phyloP scores from a whole-genome alignment of 768 basidiomycete species.

The Tylopilus sp. region DNA sequence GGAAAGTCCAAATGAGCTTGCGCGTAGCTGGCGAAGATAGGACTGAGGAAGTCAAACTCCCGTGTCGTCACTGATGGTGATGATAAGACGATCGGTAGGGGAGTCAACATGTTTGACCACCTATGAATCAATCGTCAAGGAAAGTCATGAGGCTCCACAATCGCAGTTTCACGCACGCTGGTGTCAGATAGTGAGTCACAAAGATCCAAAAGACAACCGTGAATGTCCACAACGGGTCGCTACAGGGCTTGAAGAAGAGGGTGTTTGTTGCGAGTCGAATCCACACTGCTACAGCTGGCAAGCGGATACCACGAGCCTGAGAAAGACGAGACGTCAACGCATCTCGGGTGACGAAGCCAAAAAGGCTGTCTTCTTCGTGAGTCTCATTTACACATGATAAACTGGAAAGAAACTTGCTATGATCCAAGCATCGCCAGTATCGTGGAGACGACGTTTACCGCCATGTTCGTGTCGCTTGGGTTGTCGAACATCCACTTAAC shows the following conservation, averaged over 20 bases:
- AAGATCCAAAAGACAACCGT: not conserved
- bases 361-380: no score
- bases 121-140: not conserved
- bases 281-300: not conserved
- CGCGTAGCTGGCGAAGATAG: not conserved
- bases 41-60: no score
- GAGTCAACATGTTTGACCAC: not conserved
- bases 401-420: no score
- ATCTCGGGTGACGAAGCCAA: no score
- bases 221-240: not conserved
- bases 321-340: no score
- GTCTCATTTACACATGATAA: no score
- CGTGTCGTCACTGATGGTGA: not conserved
- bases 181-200: not conserved
- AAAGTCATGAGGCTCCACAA: not conserved
- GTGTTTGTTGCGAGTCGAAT: not conserved
- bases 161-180: not conserved
- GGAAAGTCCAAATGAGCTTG: not conserved
- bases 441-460: no score
- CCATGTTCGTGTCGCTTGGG: no score
- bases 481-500: not conserved
- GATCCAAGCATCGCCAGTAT: no score
- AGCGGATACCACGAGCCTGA: no score
- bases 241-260: not conserved
- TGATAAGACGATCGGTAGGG: not conserved